These are phyloP conservation scores for Exophiala alcalophila DNA, from an alignment of 2,329 filamentous ascomycete species.

Conservation along the genomic window DNA sequence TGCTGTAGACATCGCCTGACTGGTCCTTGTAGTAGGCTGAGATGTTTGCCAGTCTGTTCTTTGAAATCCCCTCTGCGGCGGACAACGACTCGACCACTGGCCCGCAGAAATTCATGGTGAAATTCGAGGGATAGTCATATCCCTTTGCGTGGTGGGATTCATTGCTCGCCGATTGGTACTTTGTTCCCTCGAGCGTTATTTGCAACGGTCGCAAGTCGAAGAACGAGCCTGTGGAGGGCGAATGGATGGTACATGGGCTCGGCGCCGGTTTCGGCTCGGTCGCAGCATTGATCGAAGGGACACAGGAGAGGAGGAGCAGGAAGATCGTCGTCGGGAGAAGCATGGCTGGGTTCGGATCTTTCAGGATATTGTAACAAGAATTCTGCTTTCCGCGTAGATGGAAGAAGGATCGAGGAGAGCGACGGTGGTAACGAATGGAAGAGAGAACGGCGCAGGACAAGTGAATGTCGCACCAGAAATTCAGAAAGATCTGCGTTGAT, in stretches of 20 bases:
- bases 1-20: slow-evolving; percentile 25
- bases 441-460: slow-evolving; percentile 5
- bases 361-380: neutral
- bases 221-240: slow-evolving; percentile 59
- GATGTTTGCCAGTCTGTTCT: slow-evolving; percentile 44
- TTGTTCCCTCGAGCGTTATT: slow-evolving; percentile 38
- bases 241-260: slow-evolving; percentile 61
- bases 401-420: slow-evolving; percentile 1
- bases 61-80: slow-evolving; percentile 46
- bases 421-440: neutral
- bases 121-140: slow-evolving; percentile 51
- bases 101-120: slow-evolving; percentile 51
- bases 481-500: neutral
- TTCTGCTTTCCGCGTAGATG: no score
- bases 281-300: slow-evolving; percentile 35
- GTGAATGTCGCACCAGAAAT: slow-evolving; percentile 7
- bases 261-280: slow-evolving; percentile 43
- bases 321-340: slow-evolving; percentile 26
- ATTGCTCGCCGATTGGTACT: slow-evolving; percentile 43
- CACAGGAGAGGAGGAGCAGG: slow-evolving; percentile 35
- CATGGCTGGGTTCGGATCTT: slow-evolving; percentile 16
- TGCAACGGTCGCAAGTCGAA: slow-evolving; percentile 60
- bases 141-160: slow-evolving; percentile 50
- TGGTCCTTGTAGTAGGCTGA: slow-evolving; percentile 48
- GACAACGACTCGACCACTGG: slow-evolving; percentile 48